phyloP scores from a whole-genome alignment of 2,329 filamentous ascomycete species.

The Aspergillus quadricinctus region DNA sequence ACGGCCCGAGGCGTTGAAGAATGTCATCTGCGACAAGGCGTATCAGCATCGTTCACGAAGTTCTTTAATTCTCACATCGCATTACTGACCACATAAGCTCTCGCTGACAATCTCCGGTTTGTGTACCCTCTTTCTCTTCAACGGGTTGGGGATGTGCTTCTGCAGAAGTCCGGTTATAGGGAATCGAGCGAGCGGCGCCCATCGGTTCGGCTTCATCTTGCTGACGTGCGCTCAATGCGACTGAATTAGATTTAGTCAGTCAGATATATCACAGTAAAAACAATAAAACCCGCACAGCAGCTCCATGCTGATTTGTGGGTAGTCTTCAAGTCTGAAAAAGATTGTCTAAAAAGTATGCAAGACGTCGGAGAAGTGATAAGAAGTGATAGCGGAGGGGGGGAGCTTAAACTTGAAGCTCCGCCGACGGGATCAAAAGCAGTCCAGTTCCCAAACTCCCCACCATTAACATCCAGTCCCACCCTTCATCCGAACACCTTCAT shows the following conservation, averaged over 20 bases:
- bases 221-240: neutral
- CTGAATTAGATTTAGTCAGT: neutral
- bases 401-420: neutral
- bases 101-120: slow-evolving; percentile 27
- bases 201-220: slow-evolving; percentile 11
- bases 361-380: neutral
- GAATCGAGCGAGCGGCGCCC: slow-evolving; percentile 16
- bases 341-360: neutral
- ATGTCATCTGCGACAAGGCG: slow-evolving; percentile 54
- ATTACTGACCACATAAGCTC: slow-evolving; percentile 30
- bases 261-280: neutral
- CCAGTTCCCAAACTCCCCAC: neutral
- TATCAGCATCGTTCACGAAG: slow-evolving; percentile 1
- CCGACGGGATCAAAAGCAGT: neutral
- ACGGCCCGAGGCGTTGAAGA: slow-evolving; percentile 63
- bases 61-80: too few species aligned
- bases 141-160: slow-evolving; percentile 2
- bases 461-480: neutral
- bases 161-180: slow-evolving; percentile 19
- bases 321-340: neutral
- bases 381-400: neutral
- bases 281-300: neutral
- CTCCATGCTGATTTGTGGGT: neutral
- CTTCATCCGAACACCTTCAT: neutral
- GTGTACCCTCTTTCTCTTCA: slow-evolving; percentile 5